Conservation (phyloP, 2,329 filamentous ascomycete genomes). For the Penicillium palitans region DNA sequence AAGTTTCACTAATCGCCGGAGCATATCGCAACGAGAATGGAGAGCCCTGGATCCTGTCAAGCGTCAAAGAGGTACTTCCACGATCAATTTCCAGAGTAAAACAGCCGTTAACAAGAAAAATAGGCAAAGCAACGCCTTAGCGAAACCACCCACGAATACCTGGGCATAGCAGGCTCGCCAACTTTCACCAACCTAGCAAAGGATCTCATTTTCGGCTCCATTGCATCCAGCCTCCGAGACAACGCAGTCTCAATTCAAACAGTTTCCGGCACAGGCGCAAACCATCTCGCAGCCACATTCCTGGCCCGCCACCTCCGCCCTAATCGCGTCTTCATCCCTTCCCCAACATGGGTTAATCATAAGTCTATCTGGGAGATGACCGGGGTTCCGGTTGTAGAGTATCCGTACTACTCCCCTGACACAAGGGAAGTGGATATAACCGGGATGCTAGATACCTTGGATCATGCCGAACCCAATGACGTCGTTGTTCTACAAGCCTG, state of each 20-base stretch:
- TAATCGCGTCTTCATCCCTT: background rate
- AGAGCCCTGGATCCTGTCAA: background rate
- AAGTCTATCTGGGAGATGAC: background rate
- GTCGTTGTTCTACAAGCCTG: conserved; percentile 87
- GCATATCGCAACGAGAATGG: background rate
- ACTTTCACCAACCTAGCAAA: background rate
- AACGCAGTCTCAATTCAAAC: background rate
- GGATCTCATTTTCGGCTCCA: background rate
- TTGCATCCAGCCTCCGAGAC: background rate
- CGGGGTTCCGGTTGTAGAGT: background rate
- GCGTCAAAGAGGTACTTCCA: background rate
- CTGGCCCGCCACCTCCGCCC: background rate
- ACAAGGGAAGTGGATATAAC: background rate
- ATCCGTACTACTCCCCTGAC: background rate
- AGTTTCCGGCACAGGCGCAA: background rate
- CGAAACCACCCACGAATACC: background rate
- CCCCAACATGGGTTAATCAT: background rate
- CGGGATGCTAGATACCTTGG: background rate
- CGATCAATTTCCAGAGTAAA: rapidly evolving
- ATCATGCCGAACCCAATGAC: conserved; percentile 69
- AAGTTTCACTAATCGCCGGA: background rate
- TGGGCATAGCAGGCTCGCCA: background rate
- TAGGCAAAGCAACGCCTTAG: background rate
- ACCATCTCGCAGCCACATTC: background rate
- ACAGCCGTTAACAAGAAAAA: background rate